These are phyloP conservation scores for Viridothelium virens DNA, from an alignment of 495 filamentous ascomycete genomes.

Conservation along the genomic window DNA sequence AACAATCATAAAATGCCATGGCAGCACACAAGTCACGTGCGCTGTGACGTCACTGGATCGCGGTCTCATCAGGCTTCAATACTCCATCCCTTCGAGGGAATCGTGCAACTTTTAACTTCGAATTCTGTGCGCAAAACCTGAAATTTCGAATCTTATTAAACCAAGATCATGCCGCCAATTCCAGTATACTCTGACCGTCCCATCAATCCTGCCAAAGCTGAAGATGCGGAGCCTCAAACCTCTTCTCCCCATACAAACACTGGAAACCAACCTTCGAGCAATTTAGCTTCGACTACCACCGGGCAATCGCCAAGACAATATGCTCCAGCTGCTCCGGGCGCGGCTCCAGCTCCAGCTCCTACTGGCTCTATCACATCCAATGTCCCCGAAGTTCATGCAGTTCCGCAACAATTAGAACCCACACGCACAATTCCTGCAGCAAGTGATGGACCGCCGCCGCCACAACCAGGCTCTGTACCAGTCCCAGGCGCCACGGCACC, in stretches of 20 bases:
- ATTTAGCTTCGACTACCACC: conserved; percentile 21
- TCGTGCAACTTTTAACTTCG: background rate
- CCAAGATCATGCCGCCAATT: conserved; percentile 47
- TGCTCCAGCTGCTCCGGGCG: conserved; percentile 36
- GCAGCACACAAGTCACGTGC: background rate
- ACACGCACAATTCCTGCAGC: conserved; percentile 34
- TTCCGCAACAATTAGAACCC: conserved; percentile 15
- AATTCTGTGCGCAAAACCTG: background rate
- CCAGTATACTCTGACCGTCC: conserved; percentile 53
- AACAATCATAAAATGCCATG: too few species aligned
- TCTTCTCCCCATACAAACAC: conserved; percentile 22
- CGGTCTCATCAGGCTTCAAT: background rate
- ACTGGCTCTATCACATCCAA: conserved; percentile 29
- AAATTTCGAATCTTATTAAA: background rate
- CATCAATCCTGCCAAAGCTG: conserved; percentile 46
- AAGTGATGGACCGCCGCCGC: conserved; percentile 43
- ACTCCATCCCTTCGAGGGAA: background rate
- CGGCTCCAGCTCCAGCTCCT: conserved; percentile 27
- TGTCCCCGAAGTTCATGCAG: conserved; percentile 21
- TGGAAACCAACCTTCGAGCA: conserved; percentile 14
- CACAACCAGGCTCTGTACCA: conserved; percentile 54
- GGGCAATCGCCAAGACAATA: conserved; percentile 36
- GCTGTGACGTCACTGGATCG: conserved; percentile 6
- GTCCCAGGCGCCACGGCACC: conserved; percentile 27
- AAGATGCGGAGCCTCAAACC: conserved; percentile 45